Base-by-base conservation (phyloP, 2,329 filamentous ascomycete genomes). In the Chaetomiaceae sp. region DNA sequence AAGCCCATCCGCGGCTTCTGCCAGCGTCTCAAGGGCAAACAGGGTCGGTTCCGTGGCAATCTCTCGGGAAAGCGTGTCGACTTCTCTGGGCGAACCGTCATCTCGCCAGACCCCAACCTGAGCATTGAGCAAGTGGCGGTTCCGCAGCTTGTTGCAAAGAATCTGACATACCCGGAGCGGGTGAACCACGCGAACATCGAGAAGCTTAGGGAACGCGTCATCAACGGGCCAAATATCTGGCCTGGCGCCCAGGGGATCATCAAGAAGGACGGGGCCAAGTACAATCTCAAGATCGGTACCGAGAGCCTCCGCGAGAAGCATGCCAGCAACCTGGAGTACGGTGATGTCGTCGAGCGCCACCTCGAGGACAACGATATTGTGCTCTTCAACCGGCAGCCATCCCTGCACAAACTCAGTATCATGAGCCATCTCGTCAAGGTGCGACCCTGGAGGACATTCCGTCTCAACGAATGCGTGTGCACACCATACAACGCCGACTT, bases 401-500 rank as follows among this genome's bases (percentile, higher is more conserved):
- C 94, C 1, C 81, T 99, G 8, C 94, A 99, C 78, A 99, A 97
- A 71, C 87, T 99, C 60, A 96, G 90, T 84, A 99, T 99, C 70
- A 91, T 99, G 73, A 92, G 89, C 66, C 94, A 99, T 75, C 84
- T 88, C 65, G 94, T 87, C 63, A 96, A 96, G 70, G 84, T 99
- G 45, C 84, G 94, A 46, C 94, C 92, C 0, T 95, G 94, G 85
- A 85, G 91, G 69, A 99, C 94, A 0, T 97, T 99, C 68, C 87
- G 94, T 51, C 79, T 99, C 17, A 99, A 99, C 68, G 94, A 99
- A 69, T 99, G 94, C 81, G 94, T 96, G 1, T 99, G 94, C 72
- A 91, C 88, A 57, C 94, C 94, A 3, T 99, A 99, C 77, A 99
- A 99, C 64, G 94, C 94, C 52, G 94, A 99, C 81, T 99, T 99